Base-by-base conservation (phyloP, 768 basidiomycete species). In the Hysterangium stoloniferum region DNA sequence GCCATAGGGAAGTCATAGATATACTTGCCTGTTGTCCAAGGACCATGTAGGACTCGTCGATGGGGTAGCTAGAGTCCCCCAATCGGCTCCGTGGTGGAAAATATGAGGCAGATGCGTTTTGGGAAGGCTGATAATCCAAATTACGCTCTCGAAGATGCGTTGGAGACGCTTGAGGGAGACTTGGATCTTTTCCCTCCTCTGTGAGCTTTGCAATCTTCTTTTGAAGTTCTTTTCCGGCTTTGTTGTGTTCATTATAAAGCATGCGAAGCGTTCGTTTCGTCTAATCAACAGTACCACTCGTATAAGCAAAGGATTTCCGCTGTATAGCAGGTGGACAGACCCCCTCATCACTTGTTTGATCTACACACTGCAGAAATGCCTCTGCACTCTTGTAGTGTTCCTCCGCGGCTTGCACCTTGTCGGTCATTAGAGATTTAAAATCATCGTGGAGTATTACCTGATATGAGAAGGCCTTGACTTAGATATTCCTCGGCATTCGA, bases 1-100 rank as follows among this genome's bases (percentile, higher is more conserved):
- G 25, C 25, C 35, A 35, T 19, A 34, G 33, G 27, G 32, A 22
- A 45, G 17, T 19, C 24, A 25, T 28, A 36, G 7, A 42, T 49
- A 15, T 52, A 71, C 79, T 58, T 59, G 87, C 85, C 57, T 80
- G 75, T 62, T 89, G 87, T 15, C 86, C 86, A 3, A 91, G 71
- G 2, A 92, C 72, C 88, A 92, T 89, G 59, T 91, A 92, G 0
- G 89, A 91, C 61, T 91, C 89, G 41, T 90, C 89, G 1, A 86
- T 84, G 1, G 81, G 77, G 54, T 78, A 77, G 55, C 70, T 68
- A 1, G 71, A 71, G 22, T 71, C 68, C 1, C 58, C 58, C 36
- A 61, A 75, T 71, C 25, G 77, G 76, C 54, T 84, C 73, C 73
- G 49, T 4, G 75, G 71, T 27, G 77, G 75, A 15, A 76, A 71